Base-by-base conservation (phyloP, 768 basidiomycete species). In the Auriscalpium microsporum region DNA sequence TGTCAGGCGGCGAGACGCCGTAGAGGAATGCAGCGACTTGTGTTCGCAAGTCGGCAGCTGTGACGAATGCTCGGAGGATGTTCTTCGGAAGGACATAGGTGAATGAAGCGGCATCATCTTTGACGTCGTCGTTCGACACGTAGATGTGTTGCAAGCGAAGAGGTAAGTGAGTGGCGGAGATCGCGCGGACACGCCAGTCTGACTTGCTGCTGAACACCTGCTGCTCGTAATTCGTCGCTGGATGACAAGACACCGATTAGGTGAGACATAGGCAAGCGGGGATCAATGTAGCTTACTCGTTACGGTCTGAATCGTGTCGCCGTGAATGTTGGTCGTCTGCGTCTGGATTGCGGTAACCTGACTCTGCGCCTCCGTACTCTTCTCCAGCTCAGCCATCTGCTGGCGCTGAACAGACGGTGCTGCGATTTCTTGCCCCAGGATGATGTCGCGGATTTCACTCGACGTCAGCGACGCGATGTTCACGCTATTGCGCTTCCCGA, bases 151-250 rank as follows among this genome's bases (percentile, higher is more conserved):
- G 94, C 57, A 98, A 78, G 65, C 96, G 92, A 58, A 99, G 84
- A 4, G 95, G 84, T 47, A 99, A 79, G 70, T 99, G 94, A 19
- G 94, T 98, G 0, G 96, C 89, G 14, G 93, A 94, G 65, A 99
- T 98, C 36, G 96, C 96, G 59, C 96, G 88, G 35, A 97, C 90
- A 64, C 96, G 92, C 96, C 96, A 99, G 70, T 99, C 96, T 4
- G 96, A 97, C 76, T 99, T 98, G 75, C 88, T 91, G 71, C 91
- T 94, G 76, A 99, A 99, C n/a, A 93, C 87, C 66, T 93, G 90
- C 65, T 97, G 94, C 71, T 96, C 96, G 68, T 99, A 99, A 67
- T 90, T 93, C 58, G 96, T 96, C 1, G 95, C 86, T 87, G 28
- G 28, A 52, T 59, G 19, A 62, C 45, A 38, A 21, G 46, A 36